Percentiles rank a stretch among this genome's conserved stretches.
Evolutionary conservation across 192 early-diverging fungal genomes (phyloP).

Genomic region (Chytriomyces confervae): DNA sequence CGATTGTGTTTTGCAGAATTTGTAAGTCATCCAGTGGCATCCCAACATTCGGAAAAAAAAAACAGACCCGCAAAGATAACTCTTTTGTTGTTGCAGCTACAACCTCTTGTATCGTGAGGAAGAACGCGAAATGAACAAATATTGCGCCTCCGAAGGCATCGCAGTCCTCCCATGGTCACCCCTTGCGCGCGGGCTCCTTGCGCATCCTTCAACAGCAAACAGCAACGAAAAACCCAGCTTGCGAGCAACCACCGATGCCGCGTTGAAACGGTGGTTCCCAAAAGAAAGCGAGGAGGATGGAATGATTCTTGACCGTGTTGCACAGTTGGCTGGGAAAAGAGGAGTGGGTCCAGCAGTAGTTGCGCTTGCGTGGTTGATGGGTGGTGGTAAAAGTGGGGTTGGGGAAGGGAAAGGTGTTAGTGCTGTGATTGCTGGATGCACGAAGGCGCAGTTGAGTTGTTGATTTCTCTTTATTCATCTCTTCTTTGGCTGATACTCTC

Average conservation of each 20-base stretch:
- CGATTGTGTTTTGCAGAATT: too few relatives aligned
- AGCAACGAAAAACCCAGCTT: slow-evolving; percentile 7
- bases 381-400: slow-evolving; percentile 21
- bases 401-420: slow-evolving; percentile 21
- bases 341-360: slow-evolving; percentile 52
- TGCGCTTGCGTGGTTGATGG: slow-evolving; percentile 52
- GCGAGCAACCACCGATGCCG: slow-evolving; percentile 16
- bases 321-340: slow-evolving; percentile 46
- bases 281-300: slow-evolving; percentile 40
- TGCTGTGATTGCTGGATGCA: slow-evolving; percentile 18
- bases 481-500: background rate
- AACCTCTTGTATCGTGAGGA: slow-evolving; percentile 61
- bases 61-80: background rate
- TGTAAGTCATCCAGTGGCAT: slow-evolving; percentile 19
- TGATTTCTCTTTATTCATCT: background rate
- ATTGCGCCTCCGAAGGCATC: slow-evolving; percentile 48
- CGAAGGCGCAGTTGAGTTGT: slow-evolving; percentile 24
- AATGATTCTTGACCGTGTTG: slow-evolving; percentile 41
- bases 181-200: slow-evolving; percentile 58
- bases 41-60: slow-evolving; percentile 45
- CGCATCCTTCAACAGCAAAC: slow-evolving; percentile 33
- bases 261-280: slow-evolving; percentile 19
- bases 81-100: slow-evolving; percentile 32
- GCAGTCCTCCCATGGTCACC: slow-evolving; percentile 62
- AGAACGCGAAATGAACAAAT: slow-evolving; percentile 63